A percentile compares a stretch with the other conserved stretches of the same genome.
phyloP scores from a whole-genome alignment of 345 rosid species.

The Gossypium mustelinum region DNA sequence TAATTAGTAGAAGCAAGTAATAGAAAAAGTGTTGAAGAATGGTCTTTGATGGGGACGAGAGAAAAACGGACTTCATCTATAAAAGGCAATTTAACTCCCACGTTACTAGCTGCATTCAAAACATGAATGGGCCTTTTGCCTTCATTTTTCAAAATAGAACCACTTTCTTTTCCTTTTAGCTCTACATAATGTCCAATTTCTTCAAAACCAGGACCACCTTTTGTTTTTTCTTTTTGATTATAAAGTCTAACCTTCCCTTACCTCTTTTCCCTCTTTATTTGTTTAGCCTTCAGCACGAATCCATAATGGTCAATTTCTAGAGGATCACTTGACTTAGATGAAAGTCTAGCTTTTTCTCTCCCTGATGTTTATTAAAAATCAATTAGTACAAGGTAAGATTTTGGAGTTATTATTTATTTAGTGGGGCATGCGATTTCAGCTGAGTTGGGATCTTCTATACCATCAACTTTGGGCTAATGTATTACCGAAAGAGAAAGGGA shows the following conservation, averaged over 20 bases:
- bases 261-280: not conserved
- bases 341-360: too few species aligned
- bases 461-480: not conserved
- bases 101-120: conserved; percentile 14
- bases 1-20: conserved; percentile 5
- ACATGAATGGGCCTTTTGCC: not conserved
- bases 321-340: not conserved
- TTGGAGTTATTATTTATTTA: too few species aligned
- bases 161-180: not conserved
- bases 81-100: conserved; percentile 16
- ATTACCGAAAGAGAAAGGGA: not conserved
- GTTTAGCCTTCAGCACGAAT: not conserved
- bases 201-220: not conserved
- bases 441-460: too few species aligned
- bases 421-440: too few species aligned
- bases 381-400: too few species aligned
- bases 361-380: too few species aligned
- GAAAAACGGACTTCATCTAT: not conserved
- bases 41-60: conserved; percentile 11
- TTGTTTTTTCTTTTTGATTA: not conserved
- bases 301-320: not conserved
- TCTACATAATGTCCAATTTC: not conserved
- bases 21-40: conserved; percentile 17
- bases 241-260: not conserved
- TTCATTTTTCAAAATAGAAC: conserved; percentile 9